Evolutionary conservation across 441 rosid species (phyloP), one percentile per base, ranked within the genome.

Genomic region (Monsonia emarginata): DNA sequence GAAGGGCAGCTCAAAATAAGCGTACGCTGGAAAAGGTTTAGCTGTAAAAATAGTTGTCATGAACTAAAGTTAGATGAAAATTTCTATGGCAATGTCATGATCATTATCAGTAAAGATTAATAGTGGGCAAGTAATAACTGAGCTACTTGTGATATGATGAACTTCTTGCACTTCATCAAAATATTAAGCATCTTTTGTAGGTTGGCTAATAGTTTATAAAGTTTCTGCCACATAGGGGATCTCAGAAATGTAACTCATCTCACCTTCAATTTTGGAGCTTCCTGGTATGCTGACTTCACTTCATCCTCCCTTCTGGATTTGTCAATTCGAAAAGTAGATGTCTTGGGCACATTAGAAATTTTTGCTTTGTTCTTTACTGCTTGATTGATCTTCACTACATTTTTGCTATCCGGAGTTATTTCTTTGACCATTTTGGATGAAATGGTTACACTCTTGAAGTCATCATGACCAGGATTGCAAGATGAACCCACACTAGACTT

Each of bases 401-500:
- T 66, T 76, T 72, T 78, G 76, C 83, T 77, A 16, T 80, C 81
- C 57, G 77, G 73, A 36, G 75, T 75, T 57, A 64, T 61, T 40
- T 78, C 85, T 64, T 74, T 77, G 28, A 67, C 76, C 67, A 42
- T 68, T 28, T 26, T 69, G 16, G 48, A 69, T 28, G 56, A 26
- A 72, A 28, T 30, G 52, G 59, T 57, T 28, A 80, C 61, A 27
- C 46, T 64, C 63, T 70, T 69, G 38, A 27, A n/a, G n/a, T n/a
- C 66, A 62, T 66, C 68, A 38, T 34, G 16, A 18, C 68, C 31
- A 57, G 71, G 70, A 68, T 38, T 64, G 28, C 80, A 82, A 67
- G 89, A 81, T 24, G 89, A 82, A 44, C 82, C 87, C 38, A 74
- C 76, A 21, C 89, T 83, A 62, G 84, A 85, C 64, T 83, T 83